Evolutionary conservation across 371 early-diverging fungal species (phyloP), one percentile per base, ranked within the genome.

Genomic region (Actinomucor elegans): DNA sequence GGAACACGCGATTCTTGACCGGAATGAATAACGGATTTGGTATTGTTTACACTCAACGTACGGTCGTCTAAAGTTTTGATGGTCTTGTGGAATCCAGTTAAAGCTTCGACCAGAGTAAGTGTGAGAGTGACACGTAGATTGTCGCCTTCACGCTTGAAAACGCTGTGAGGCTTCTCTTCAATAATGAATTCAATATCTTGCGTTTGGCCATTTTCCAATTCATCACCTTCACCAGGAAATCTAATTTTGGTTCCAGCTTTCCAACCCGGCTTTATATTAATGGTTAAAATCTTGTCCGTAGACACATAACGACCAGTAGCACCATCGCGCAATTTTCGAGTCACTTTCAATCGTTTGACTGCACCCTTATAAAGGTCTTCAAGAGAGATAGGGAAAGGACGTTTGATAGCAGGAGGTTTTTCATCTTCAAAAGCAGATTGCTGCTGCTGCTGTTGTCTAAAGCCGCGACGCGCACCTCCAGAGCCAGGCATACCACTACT

Each of bases 211-310:
- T 79, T 79, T 9, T 91, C 84, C 29, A 91, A 52, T 57, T 96
- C 94, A 66, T 98, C 98, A 20, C 99, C 99, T 73, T 97, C 94
- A 35, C 85, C 88, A 2, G 87, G 77, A 78, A 93, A 99, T 14
- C 89, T 88, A 59, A 99, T 85, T 76, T 98, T 97, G 51, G 99
- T 97, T 6, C 99, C 99, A 4, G 95, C 89, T 71, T 98, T 98
- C 95, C 97, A 97, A 4, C 99, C 99, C 1, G 98, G 92, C 62
- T 93, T 95, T 68, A 99, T 78, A 53, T 90, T 79, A 55, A 99
- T 81, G 26, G 82, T 81, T 12, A 99, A 75, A 15, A 94, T 79
- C 74, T 96, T 95, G 57, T 96, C 97, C 0, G 86, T 63, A 0
- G 80, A 43, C 0, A 78, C 66, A 23, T 64, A 36, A 28, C 66